phyloP scores from a whole-genome alignment of 495 filamentous ascomycete genomes.

The Penicillium cinerascens region DNA sequence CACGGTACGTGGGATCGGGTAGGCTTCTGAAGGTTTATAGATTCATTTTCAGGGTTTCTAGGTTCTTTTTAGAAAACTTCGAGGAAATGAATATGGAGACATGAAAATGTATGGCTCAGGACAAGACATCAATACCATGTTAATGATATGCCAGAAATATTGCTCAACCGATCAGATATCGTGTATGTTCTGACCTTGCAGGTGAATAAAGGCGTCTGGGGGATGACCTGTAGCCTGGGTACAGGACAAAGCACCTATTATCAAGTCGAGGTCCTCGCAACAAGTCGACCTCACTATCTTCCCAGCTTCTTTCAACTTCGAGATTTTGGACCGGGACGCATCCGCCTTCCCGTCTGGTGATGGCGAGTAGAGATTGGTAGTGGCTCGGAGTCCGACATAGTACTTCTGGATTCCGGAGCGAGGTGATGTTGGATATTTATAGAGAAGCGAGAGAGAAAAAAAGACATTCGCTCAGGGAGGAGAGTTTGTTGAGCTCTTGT shows the following conservation, averaged over 20 bases:
- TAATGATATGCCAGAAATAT: neutral
- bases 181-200: slow-evolving; percentile 1
- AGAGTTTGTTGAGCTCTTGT: neutral
- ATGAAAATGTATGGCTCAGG: neutral
- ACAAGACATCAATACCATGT: neutral
- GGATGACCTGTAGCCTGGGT: neutral
- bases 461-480: neutral
- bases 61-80: too few species aligned
- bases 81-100: neutral
- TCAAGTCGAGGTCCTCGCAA: neutral
- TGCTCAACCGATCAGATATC: neutral
- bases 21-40: too few species aligned
- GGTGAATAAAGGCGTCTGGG: neutral
- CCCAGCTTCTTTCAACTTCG: neutral
- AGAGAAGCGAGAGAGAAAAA: neutral
- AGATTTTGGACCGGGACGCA: neutral
- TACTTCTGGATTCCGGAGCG: neutral
- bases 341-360: neutral
- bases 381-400: neutral
- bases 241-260: neutral
- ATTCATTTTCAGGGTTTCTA: too few species aligned
- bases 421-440: neutral
- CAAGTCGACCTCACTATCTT: neutral
- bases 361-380: neutral
- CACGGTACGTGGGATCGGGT: too few species aligned